Evolutionary conservation across 108 stramenopile species (phyloP).

Genomic region (Chaetoceros tenuissimus): DNA sequence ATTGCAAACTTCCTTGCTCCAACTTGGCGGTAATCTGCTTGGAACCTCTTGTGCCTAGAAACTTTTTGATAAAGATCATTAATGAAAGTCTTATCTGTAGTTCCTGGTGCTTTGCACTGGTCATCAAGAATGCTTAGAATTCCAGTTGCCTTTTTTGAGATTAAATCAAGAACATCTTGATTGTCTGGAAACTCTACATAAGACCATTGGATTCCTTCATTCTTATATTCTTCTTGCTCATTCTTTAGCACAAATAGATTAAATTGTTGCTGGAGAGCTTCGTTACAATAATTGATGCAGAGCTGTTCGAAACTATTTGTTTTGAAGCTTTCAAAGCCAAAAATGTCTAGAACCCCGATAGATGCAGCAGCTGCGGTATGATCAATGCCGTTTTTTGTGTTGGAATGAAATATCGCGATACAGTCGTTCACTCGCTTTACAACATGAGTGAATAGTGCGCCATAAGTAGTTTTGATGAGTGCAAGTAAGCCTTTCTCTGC

Average conservation of each 20-base stretch:
- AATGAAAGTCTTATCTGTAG: slow-evolving; percentile 47
- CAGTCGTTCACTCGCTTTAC: slow-evolving; percentile 80
- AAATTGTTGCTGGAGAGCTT: slow-evolving; percentile 75
- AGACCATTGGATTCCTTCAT: slow-evolving; percentile 45
- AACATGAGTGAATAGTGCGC: slow-evolving; percentile 72
- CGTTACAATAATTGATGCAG: slow-evolving; percentile 84
- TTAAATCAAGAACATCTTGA: slow-evolving; percentile 72
- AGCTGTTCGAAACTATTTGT: slow-evolving; percentile 79
- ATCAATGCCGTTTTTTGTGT: slow-evolving; percentile 22
- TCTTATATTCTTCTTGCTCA: slow-evolving; percentile 54
- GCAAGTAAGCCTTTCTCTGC: slow-evolving; percentile 89
- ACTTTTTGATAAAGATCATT: slow-evolving; percentile 36
- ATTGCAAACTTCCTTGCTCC: slow-evolving; percentile 53
- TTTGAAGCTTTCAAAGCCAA: slow-evolving; percentile 94
- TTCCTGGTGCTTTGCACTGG: slow-evolving; percentile 45
- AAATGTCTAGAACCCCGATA: slow-evolving; percentile 96
- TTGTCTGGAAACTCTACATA: slow-evolving; percentile 73
- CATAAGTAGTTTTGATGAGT: slow-evolving; percentile 89
- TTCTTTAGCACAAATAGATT: slow-evolving; percentile 44
- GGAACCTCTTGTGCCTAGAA: slow-evolving; percentile 29
- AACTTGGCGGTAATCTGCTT: slow-evolving; percentile 45
- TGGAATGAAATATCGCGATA: slow-evolving; percentile 26
- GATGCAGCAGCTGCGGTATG: slow-evolving; percentile 25
- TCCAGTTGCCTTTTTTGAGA: slow-evolving; percentile 67
- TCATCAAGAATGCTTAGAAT: slow-evolving; percentile 48